Evolutionary conservation across 2,329 filamentous ascomycete species (phyloP).

Genomic region (Microsporum ferrugineum): DNA sequence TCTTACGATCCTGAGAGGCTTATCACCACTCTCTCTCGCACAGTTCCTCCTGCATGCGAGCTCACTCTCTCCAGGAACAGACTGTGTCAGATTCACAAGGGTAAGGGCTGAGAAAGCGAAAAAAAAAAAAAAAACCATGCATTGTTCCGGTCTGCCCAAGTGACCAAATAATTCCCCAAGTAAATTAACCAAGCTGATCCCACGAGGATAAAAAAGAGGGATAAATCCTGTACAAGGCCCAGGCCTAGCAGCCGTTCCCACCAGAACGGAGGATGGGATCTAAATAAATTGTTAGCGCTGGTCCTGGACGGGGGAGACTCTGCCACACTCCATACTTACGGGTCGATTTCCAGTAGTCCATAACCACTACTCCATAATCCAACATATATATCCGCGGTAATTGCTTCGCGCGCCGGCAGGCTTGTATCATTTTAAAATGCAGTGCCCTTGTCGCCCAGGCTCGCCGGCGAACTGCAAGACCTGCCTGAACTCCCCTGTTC

Average conservation of each 20-base stretch:
- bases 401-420: background rate
- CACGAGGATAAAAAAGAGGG: background rate
- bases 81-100: background rate
- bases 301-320: background rate
- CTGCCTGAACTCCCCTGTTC: background rate
- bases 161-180: background rate
- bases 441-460: background rate
- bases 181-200: slow-evolving; percentile 1
- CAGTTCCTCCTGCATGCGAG: background rate
- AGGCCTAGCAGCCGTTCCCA: background rate
- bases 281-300: background rate
- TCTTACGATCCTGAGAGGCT: background rate
- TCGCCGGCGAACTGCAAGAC: background rate
- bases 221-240: background rate
- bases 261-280: background rate
- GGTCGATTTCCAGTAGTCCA: background rate
- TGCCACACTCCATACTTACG: background rate
- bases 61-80: background rate
- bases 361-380: background rate
- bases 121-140: background rate
- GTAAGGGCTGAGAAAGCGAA: background rate
- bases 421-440: background rate
- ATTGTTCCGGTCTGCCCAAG: background rate
- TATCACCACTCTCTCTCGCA: background rate
- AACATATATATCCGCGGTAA: background rate